These are phyloP conservation scores for Aspergillus awamori DNA, from an alignment of 2,329 filamentous ascomycete genomes.

Conservation along the genomic window DNA sequence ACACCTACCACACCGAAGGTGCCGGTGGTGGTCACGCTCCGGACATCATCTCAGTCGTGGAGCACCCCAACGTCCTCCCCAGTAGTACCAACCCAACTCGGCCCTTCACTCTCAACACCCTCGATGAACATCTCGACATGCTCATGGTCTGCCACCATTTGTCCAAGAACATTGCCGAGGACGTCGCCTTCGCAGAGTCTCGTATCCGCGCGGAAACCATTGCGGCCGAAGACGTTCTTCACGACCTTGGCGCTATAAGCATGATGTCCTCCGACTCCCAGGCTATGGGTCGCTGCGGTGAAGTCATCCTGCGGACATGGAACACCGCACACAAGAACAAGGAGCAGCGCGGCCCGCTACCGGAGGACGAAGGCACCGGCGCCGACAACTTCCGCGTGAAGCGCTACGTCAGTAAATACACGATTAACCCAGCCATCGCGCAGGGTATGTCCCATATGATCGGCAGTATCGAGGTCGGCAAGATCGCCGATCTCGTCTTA, in stretches of 20 bases:
- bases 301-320: conserved; percentile 92
- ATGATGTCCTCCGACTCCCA: conserved; percentile 98
- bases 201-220: conserved; percentile 96
- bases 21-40: conserved; percentile 93
- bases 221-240: conserved; percentile 91
- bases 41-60: conserved; percentile 92
- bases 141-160: conserved; percentile 97
- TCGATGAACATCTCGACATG: conserved; percentile 98
- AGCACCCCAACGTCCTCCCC: conserved; percentile 84
- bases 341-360: conserved; percentile 72
- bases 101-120: conserved; percentile 86
- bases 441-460: conserved; percentile 89
- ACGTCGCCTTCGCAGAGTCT: conserved; percentile 91
- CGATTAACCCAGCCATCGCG: conserved; percentile 87
- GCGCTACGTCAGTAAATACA: conserved; percentile 93
- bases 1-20: conserved; percentile 96
- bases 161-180: conserved; percentile 88
- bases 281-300: conserved; percentile 94
- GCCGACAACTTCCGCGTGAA: conserved; percentile 93
- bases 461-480: conserved; percentile 84
- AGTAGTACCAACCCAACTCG: conserved; percentile 90
- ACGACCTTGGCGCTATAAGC: conserved; percentile 90
- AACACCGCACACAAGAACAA: conserved; percentile 98
- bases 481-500: conserved; percentile 83
- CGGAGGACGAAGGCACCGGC: conserved; percentile 75